A percentile compares a stretch with the other conserved stretches of the same genome.
Conservation (phyloP, 2,329 filamentous ascomycete genomes). For the Dactylellina drechsleri region DNA sequence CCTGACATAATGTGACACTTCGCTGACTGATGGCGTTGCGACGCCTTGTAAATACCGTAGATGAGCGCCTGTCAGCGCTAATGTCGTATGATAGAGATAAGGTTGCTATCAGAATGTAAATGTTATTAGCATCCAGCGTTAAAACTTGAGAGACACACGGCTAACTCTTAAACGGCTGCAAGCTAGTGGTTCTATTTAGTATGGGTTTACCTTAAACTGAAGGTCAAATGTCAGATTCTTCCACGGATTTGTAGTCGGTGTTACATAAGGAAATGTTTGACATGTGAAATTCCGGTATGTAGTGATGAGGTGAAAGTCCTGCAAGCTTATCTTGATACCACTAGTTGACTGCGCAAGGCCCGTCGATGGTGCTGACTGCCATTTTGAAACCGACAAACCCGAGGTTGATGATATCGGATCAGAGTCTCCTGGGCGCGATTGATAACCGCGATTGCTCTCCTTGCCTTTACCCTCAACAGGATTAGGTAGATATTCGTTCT, state of each 20-base stretch:
- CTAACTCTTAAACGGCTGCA: no score
- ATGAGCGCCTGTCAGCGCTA: slow-evolving; percentile 35
- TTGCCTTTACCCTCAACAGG: neutral
- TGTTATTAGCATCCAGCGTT: neutral
- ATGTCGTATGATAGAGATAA: slow-evolving; percentile 39
- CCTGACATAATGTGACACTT: slow-evolving; percentile 48
- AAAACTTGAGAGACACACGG: no score
- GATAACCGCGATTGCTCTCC: neutral
- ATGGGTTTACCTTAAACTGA: slow-evolving; percentile 28
- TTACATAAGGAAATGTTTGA: slow-evolving; percentile 38
- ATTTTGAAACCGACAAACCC: slow-evolving; percentile 12
- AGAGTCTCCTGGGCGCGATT: neutral
- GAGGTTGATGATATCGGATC: neutral
- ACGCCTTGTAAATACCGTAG: slow-evolving; percentile 32
- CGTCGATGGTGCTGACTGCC: slow-evolving; percentile 45
- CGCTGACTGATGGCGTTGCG: slow-evolving; percentile 23
- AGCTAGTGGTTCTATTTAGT: neutral
- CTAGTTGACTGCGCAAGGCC: slow-evolving; percentile 9
- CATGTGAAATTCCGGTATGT: slow-evolving; percentile 37
- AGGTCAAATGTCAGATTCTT: slow-evolving; percentile 39
- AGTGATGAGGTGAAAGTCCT: slow-evolving; percentile 39
- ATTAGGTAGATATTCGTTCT: slow-evolving; percentile 30
- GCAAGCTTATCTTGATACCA: slow-evolving; percentile 21
- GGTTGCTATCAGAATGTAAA: slow-evolving; percentile 15
- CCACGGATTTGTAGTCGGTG: slow-evolving; percentile 30